Base-by-base conservation (phyloP, 768 basidiomycete genomes). In the Boletales sp. region DNA sequence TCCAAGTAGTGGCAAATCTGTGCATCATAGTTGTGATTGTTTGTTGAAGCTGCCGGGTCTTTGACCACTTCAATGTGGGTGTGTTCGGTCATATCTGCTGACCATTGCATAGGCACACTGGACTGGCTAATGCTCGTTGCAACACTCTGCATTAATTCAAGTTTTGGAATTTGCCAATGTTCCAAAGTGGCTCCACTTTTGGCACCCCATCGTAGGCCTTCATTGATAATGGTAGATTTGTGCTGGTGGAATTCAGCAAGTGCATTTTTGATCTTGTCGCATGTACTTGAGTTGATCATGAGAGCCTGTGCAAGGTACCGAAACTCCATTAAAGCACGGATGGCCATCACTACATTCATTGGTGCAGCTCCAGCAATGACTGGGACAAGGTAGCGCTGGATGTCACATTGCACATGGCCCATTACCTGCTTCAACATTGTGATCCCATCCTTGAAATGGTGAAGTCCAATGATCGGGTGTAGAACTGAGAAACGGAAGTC, bases 81-180 rank as follows among this genome's bases (percentile, higher is more conserved):
- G 5, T 17, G 14, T 39, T 39, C 38, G 2, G 38, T 39, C 4
- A 17, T 18, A 12, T 39, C 9, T 2, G 38, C 38, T 8, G 38
- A 4, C 38, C 38, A 39, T 8, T 39, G 17, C 8, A 39, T 39
- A 2, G 38, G n/a, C 8, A 18, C 17, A 3, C 38, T 8, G 6
- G 19, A 18, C 8, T 3, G 4, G 17, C 5, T n/a, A 8, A 39
- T 39, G n/a, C 38, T 39, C 8, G 17, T n/a, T 2, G 18, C 18
- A 9, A 39, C 12, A 7, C n/a, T 19, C 3, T 39, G 38, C 18
- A 39, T 39, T 5, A 40, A 18, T 12, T 40, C 39, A 5, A 40
- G 18, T 52, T 79, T 79, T 2, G 71, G 74, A 37, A 78, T 76
- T 15, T 67, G 43, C 57, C 67, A 77, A 45, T 74, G 53, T 8